These are phyloP conservation scores for Gossypium australe DNA, from an alignment of 345 rosid genomes.

Conservation along the genomic window DNA sequence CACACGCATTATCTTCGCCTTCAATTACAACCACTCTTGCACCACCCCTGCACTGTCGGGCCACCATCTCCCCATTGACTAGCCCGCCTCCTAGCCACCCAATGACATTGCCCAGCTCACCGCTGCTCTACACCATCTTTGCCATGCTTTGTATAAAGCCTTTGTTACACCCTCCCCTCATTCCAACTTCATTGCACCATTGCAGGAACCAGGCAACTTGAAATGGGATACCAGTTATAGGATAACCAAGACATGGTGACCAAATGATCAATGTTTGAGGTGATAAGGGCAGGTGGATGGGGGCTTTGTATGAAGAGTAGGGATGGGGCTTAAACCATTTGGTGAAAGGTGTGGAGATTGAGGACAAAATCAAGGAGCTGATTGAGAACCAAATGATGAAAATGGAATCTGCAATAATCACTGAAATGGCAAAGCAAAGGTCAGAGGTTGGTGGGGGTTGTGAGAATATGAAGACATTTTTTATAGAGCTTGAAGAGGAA, in stretches of 20 bases:
- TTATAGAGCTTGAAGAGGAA: conserved; percentile 1
- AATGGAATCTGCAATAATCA: conserved; percentile 13
- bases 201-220: conserved; percentile 19
- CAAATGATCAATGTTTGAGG: conserved; percentile 37
- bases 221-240: conserved; percentile 32
- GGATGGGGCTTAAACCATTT: conserved; percentile 21
- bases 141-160: too few relatives aligned
- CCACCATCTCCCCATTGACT: too few relatives aligned
- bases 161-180: too few relatives aligned
- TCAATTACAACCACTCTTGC: too few relatives aligned
- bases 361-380: conserved; percentile 20
- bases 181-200: too few relatives aligned
- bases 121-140: too few relatives aligned
- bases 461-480: neutral
- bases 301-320: conserved; percentile 32
- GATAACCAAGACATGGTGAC: conserved; percentile 40
- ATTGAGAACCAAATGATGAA: conserved; percentile 28
- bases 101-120: too few relatives aligned
- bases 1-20: too few relatives aligned
- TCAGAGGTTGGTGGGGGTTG: conserved; percentile 25
- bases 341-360: conserved; percentile 37
- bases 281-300: conserved; percentile 22
- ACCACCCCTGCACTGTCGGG: too few relatives aligned
- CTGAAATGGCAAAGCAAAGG: conserved; percentile 30
- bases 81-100: too few relatives aligned